Percentiles rank a stretch among this genome's conserved stretches.
These are phyloP conservation scores for Didymella sp. DNA, from an alignment of 2,329 filamentous ascomycete species.

Conservation along the genomic window DNA sequence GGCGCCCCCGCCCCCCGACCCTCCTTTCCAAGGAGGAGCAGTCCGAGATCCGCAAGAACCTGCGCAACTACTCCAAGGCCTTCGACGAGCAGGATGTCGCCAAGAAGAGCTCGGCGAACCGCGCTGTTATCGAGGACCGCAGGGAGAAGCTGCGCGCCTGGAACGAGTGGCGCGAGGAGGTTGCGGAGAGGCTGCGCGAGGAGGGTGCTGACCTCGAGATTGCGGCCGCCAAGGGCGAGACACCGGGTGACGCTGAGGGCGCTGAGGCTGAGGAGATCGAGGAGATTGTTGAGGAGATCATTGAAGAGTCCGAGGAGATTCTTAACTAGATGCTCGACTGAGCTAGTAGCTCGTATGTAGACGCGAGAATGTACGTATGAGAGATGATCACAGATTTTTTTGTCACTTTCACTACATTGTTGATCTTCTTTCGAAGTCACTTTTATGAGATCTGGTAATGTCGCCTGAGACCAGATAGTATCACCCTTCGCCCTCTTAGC, in stretches of 20 bases:
- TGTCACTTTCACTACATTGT: too few species aligned
- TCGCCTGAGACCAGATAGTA: too few species aligned
- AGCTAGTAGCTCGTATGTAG: conserved; percentile 5
- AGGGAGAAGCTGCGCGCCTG: conserved; percentile 86
- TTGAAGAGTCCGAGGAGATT: conserved; percentile 88
- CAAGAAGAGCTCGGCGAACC: conserved; percentile 90
- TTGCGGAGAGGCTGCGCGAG: conserved; percentile 68
- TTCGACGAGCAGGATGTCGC: conserved; percentile 97
- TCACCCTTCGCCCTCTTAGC: too few species aligned
- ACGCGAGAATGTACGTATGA: conserved; percentile 8
- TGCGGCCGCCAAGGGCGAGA: conserved; percentile 59
- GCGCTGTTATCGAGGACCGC: conserved; percentile 88
- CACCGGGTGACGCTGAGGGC: conserved; percentile 54
- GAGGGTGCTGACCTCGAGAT: conserved; percentile 65
- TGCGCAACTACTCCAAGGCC: conserved; percentile 91
- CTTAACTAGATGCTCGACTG: conserved; percentile 33
- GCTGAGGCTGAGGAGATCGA: conserved; percentile 63
- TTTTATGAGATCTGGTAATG: too few species aligned
- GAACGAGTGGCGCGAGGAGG: conserved; percentile 79
- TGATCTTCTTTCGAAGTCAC: neutral
- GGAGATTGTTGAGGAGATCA: conserved; percentile 87
- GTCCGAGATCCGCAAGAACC: conserved; percentile 96
- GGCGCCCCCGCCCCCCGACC: conserved; percentile 90
- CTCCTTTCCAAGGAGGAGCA: conserved; percentile 96
- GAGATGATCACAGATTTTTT: neutral